Evolutionary conservation across 2,329 filamentous ascomycete genomes (phyloP).

Genomic region (Xylaria polymorpha): DNA sequence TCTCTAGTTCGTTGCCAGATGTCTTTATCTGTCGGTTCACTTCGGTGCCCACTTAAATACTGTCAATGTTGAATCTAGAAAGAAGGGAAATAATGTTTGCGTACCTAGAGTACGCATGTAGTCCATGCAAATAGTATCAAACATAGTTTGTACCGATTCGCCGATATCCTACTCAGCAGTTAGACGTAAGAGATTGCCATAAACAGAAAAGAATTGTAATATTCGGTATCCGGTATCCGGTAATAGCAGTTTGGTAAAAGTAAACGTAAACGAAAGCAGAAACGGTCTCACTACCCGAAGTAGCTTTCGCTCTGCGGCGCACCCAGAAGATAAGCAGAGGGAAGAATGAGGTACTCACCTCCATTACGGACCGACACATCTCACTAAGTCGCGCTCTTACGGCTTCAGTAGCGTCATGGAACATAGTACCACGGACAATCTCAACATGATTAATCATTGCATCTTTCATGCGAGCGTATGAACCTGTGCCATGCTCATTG

Average conservation of each 20-base stretch:
- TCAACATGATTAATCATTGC: conserved; percentile 61
- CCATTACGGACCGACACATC: conserved; percentile 49
- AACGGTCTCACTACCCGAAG: neutral
- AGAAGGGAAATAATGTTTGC: conserved; percentile 6
- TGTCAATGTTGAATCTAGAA: conserved; percentile 27
- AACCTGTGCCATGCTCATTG: conserved; percentile 57
- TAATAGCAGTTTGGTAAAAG: neutral
- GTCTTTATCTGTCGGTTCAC: conserved; percentile 27
- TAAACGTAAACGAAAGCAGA: neutral
- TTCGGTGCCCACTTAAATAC: conserved; percentile 37
- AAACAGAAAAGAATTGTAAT: neutral
- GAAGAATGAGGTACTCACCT: conserved; percentile 30
- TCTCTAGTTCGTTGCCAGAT: conserved; percentile 33
- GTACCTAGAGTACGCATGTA: conserved; percentile 44
- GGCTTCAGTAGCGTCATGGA: conserved; percentile 55
- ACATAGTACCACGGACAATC: conserved; percentile 59
- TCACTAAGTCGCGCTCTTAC: conserved; percentile 55
- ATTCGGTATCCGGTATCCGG: neutral
- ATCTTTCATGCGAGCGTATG: conserved; percentile 63
- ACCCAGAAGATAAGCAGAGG: neutral
- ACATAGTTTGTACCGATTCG: conserved; percentile 33
- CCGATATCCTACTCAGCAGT: conserved; percentile 28
- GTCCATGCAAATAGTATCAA: conserved; percentile 33
- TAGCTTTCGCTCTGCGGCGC: neutral
- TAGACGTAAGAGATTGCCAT: neutral